Percentiles rank a stretch among this genome's conserved stretches.
These are phyloP conservation scores for Phytophthora capsici DNA, from an alignment of 352 stramenopile species.

Conservation along the genomic window DNA sequence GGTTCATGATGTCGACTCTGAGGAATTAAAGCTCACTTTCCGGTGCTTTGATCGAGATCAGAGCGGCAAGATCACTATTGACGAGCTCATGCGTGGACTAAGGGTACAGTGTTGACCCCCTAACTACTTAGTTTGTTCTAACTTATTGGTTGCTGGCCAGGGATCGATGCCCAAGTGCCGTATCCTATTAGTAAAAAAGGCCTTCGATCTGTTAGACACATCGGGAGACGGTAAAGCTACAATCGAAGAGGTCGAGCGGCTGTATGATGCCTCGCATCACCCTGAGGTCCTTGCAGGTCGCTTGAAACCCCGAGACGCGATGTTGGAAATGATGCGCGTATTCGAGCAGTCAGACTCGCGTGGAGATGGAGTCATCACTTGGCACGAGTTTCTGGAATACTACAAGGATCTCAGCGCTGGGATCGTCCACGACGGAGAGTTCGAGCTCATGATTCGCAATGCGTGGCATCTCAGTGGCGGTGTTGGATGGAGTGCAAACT, in stretches of 20 bases:
- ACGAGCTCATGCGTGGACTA: slow-evolving; percentile 91
- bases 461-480: slow-evolving; percentile 89
- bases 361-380: slow-evolving; percentile 69
- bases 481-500: slow-evolving; percentile 75
- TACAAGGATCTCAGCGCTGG: slow-evolving; percentile 90
- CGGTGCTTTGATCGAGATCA: slow-evolving; percentile 82
- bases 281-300: slow-evolving; percentile 79
- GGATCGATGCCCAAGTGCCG: slow-evolving; percentile 80
- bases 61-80: slow-evolving; percentile 84
- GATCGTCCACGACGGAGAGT: slow-evolving; percentile 86
- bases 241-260: slow-evolving; percentile 71
- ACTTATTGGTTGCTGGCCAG: slow-evolving; percentile 23
- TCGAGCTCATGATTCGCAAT: slow-evolving; percentile 87
- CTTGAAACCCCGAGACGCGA: slow-evolving; percentile 62
- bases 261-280: slow-evolving; percentile 84
- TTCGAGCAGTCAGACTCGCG: slow-evolving; percentile 51
- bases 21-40: slow-evolving; percentile 66
- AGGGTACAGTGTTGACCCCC: slow-evolving; percentile 49
- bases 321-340: slow-evolving; percentile 86
- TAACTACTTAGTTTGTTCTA: neutral
- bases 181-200: slow-evolving; percentile 84
- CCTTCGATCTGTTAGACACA: slow-evolving; percentile 80
- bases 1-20: slow-evolving; percentile 37
- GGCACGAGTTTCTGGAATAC: slow-evolving; percentile 90
- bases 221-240: slow-evolving; percentile 67